These are phyloP conservation scores for Coffea canephora DNA, from an alignment of 257 asterid species.

Conservation along the genomic window DNA sequence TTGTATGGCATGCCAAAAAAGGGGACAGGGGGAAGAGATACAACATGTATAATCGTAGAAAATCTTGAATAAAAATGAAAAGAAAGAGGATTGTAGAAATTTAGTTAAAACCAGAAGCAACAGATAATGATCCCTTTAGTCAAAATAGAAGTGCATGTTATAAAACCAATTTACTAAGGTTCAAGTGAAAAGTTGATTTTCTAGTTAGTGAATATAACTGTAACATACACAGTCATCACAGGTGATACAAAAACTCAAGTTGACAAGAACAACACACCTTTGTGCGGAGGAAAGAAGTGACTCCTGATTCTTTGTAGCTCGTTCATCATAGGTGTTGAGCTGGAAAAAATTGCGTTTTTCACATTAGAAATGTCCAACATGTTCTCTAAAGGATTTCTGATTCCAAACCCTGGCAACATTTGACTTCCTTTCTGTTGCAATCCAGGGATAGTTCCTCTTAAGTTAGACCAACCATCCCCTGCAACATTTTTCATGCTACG, in stretches of 20 bases:
- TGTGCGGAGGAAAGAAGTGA: constrained; percentile 33
- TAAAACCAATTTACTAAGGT: neutral
- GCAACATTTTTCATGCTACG: constrained; percentile 28
- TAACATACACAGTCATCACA: neutral
- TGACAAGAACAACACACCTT: constrained; percentile 37
- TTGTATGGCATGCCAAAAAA: neutral
- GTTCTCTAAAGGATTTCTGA: constrained; percentile 30
- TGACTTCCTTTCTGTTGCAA: constrained; percentile 30
- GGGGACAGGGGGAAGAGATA: neutral
- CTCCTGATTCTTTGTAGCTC: constrained; percentile 38
- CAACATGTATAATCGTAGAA: neutral
- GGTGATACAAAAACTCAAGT: neutral
- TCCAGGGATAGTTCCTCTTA: constrained; percentile 29
- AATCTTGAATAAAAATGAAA: neutral
- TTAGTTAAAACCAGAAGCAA: neutral
- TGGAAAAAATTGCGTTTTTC: constrained; percentile 33
- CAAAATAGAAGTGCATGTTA: neutral
- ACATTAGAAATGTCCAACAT: constrained; percentile 32
- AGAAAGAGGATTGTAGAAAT: neutral
- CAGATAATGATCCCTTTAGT: no score
- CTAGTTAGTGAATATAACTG: neutral
- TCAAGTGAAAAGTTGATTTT: neutral
- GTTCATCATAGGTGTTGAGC: constrained; percentile 33
- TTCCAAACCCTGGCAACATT: constrained; percentile 29
- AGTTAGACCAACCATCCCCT: constrained; percentile 39